phyloP scores from a whole-genome alignment of 2,329 filamentous ascomycete species.

The Talaromyces islandicus region DNA sequence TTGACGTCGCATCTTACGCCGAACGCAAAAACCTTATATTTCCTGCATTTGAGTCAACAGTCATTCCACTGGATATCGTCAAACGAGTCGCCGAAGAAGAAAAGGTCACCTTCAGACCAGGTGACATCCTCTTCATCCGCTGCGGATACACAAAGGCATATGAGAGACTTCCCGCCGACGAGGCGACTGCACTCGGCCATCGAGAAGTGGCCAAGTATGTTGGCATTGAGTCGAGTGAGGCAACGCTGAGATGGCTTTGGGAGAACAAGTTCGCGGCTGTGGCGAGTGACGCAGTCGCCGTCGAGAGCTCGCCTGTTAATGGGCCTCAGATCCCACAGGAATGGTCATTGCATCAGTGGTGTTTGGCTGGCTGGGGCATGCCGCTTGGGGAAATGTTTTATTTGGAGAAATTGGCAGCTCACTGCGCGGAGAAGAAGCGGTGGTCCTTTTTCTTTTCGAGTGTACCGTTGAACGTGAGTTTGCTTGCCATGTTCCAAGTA shows the following conservation, averaged over 20 bases:
- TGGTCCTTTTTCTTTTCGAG: constrained; percentile 31
- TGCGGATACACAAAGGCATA: constrained; percentile 47
- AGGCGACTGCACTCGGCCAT: constrained; percentile 16
- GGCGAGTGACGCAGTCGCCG: constrained; percentile 28
- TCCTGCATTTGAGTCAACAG: constrained; percentile 35
- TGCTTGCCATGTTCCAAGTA: no score
- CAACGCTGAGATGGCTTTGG: constrained; percentile 29
- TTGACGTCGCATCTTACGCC: constrained; percentile 43
- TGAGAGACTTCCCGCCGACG: constrained; percentile 28
- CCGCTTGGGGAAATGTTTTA: constrained; percentile 32
- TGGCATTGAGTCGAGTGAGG: constrained; percentile 29
- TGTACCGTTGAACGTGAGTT: constrained; percentile 24
- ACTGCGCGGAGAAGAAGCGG: constrained; percentile 22
- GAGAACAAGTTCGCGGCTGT: constrained; percentile 30
- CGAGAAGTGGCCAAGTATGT: constrained; percentile 19
- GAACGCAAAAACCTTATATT: constrained; percentile 29
- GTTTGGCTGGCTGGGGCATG: constrained; percentile 24
- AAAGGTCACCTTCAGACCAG: constrained; percentile 38
- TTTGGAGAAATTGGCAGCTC: constrained; percentile 24
- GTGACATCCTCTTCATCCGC: constrained; percentile 55
- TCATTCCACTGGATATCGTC: constrained; percentile 41
- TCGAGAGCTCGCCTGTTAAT: constrained; percentile 22
- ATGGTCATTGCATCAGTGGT: constrained; percentile 25
- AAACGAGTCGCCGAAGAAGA: constrained; percentile 41
- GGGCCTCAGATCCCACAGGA: constrained; percentile 19